Conservation (phyloP, 2,329 filamentous ascomycete genomes). For the Annulohypoxylon truncatum region DNA sequence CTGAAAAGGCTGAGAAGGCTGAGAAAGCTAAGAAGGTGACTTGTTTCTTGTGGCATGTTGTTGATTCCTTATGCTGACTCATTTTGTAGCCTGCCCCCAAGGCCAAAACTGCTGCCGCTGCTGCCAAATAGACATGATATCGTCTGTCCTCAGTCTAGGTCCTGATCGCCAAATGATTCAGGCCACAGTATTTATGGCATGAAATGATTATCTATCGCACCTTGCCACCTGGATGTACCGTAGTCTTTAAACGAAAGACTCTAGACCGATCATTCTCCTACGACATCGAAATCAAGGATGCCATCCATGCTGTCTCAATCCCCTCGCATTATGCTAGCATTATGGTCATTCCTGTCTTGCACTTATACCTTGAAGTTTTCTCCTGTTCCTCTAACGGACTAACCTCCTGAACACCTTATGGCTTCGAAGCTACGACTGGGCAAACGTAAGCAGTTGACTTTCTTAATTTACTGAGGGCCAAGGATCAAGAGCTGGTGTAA, state of each 20-base stretch:
- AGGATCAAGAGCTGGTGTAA: neutral
- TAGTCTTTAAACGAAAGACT: conserved; percentile 1
- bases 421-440: neutral
- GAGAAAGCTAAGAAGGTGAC: conserved; percentile 38
- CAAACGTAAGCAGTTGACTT: neutral
- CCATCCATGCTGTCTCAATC: neutral
- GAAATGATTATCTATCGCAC: conserved; percentile 1
- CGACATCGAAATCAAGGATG: neutral
- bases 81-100: conserved; percentile 38
- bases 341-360: neutral
- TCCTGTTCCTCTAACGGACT: conserved; percentile 15
- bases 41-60: neutral
- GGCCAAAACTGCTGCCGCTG: conserved; percentile 44
- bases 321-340: neutral
- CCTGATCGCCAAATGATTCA: neutral
- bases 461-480: neutral
- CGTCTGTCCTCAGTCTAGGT: neutral
- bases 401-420: neutral
- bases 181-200: neutral
- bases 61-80: neutral
- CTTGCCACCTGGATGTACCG: neutral
- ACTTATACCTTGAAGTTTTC: neutral
- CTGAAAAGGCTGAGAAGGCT: conserved; percentile 48
- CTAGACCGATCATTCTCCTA: neutral
- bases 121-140: conserved; percentile 40